Percentiles rank a stretch among this genome's conserved stretches.
phyloP scores from a whole-genome alignment of 768 basidiomycete genomes.

The Bullera alba region DNA sequence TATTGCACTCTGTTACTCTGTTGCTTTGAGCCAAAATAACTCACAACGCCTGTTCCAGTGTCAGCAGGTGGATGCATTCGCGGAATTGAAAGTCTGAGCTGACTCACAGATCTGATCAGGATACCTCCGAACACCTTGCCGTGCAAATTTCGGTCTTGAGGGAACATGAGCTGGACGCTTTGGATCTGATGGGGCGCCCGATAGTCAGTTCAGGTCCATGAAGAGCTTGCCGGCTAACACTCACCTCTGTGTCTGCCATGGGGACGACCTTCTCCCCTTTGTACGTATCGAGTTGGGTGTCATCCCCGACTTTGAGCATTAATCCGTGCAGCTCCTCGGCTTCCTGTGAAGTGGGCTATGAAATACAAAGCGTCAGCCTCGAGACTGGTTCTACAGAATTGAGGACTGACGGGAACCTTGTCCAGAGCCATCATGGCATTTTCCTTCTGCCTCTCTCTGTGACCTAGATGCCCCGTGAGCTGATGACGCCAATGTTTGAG shows the following conservation, averaged over 20 bases:
- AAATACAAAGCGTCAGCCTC: background rate
- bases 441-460: slow-evolving; percentile 57
- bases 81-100: background rate
- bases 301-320: slow-evolving; percentile 55
- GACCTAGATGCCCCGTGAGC: slow-evolving; percentile 52
- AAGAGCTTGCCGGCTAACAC: no score
- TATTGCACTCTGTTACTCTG: no score
- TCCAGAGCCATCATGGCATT: slow-evolving; percentile 58
- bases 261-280: slow-evolving; percentile 54
- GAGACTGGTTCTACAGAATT: background rate
- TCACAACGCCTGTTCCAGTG: slow-evolving; percentile 5
- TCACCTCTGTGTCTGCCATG: slow-evolving; percentile 67
- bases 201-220: background rate
- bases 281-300: slow-evolving; percentile 39
- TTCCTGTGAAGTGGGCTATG: slow-evolving; percentile 59
- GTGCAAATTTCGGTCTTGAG: slow-evolving; percentile 76
- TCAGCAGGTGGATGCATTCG: background rate
- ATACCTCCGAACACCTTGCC: slow-evolving; percentile 75
- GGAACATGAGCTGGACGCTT: slow-evolving; percentile 63
- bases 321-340: slow-evolving; percentile 63
- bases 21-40: no score
- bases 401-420: slow-evolving; percentile 53
- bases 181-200: slow-evolving; percentile 17
- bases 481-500: slow-evolving; percentile 41
- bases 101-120: slow-evolving; percentile 55